phyloP scores from a whole-genome alignment of 2,329 filamentous ascomycete genomes.

The Sphaerostilbella broomeana region DNA sequence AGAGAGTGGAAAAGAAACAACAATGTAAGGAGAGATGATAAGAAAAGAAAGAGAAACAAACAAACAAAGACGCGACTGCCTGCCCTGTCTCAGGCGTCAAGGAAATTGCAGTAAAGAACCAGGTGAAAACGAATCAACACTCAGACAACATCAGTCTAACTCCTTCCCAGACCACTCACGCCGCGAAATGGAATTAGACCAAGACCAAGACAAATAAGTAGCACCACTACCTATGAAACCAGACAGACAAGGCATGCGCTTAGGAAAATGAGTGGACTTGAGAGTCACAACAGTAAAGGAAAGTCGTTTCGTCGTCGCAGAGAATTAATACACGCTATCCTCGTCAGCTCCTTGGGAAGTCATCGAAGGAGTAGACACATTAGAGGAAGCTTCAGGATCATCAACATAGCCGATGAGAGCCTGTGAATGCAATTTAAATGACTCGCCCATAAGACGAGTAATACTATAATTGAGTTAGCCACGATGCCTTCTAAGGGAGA shows the following conservation, averaged over 20 bases:
- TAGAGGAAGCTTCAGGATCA: constrained; percentile 63
- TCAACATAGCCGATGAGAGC: constrained; percentile 93
- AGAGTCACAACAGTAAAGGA: constrained; percentile 22
- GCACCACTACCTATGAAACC: background rate
- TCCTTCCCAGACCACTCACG: constrained; percentile 19
- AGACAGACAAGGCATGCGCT: constrained; percentile 13
- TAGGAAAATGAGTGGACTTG: constrained; percentile 16
- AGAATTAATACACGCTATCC: constrained; percentile 62
- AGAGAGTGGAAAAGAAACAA: constrained; percentile 14
- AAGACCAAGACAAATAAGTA: constrained; percentile 26
- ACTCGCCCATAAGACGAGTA: constrained; percentile 93
- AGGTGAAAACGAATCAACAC: constrained; percentile 22
- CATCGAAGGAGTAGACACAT: constrained; percentile 64
- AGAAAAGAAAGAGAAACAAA: constrained; percentile 14
- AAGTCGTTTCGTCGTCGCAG: constrained; percentile 44
- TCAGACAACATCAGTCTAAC: constrained; percentile 22
- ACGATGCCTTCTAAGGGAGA: background rate
- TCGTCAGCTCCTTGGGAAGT: constrained; percentile 65
- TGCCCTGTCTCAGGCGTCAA: constrained; percentile 33
- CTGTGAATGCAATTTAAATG: constrained; percentile 94
- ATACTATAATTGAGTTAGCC: constrained; percentile 50
- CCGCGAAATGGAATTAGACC: constrained; percentile 2
- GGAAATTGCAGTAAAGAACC: constrained; percentile 23
- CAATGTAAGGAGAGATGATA: too few species aligned
- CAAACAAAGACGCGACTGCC: constrained; percentile 23